A percentile compares a stretch with the other conserved stretches of the same genome.
phyloP scores from a whole-genome alignment of 352 stramenopile genomes.

The Globisporangium irregulare region DNA sequence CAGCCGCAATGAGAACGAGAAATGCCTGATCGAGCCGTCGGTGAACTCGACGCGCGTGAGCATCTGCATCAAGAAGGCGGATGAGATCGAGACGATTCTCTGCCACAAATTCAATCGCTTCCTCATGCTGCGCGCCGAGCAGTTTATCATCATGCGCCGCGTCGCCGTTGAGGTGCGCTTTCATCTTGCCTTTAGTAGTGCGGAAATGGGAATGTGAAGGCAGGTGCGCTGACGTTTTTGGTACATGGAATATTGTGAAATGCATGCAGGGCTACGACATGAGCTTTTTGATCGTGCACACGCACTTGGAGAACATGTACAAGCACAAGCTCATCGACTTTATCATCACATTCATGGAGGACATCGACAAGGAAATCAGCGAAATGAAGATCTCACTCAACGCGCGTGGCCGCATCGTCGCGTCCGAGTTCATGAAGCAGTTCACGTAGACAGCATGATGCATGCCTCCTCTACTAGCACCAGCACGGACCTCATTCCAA shows the following conservation, averaged over 20 bases:
- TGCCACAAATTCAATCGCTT: constrained; percentile 96
- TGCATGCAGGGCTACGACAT: constrained; percentile 89
- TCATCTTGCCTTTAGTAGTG: not conserved
- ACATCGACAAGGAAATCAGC: constrained; percentile 98
- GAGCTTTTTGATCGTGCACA: constrained; percentile 94
- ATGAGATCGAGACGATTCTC: constrained; percentile 93
- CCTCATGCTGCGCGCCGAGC: constrained; percentile 94
- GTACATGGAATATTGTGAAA: not conserved
- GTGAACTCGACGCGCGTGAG: constrained; percentile 96
- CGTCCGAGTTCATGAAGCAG: constrained; percentile 94
- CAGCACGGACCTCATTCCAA: not conserved
- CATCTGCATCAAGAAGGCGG: constrained; percentile 95
- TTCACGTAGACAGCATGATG: constrained; percentile 50
- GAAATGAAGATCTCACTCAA: constrained; percentile 97
- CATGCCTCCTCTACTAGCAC: not conserved
- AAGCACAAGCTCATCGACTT: constrained; percentile 98
- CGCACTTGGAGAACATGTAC: constrained; percentile 94
- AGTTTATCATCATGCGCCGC: constrained; percentile 94
- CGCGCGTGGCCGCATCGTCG: constrained; percentile 90
- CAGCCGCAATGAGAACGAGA: constrained; percentile 91
- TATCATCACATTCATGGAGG: constrained; percentile 97
- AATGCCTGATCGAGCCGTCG: constrained; percentile 92
- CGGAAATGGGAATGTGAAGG: too few relatives aligned
- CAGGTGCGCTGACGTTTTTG: not conserved
- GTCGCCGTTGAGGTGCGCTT: constrained; percentile 73